Base-by-base conservation (phyloP, 139 green algal genomes). In the Dunaliella sp. region DNA sequence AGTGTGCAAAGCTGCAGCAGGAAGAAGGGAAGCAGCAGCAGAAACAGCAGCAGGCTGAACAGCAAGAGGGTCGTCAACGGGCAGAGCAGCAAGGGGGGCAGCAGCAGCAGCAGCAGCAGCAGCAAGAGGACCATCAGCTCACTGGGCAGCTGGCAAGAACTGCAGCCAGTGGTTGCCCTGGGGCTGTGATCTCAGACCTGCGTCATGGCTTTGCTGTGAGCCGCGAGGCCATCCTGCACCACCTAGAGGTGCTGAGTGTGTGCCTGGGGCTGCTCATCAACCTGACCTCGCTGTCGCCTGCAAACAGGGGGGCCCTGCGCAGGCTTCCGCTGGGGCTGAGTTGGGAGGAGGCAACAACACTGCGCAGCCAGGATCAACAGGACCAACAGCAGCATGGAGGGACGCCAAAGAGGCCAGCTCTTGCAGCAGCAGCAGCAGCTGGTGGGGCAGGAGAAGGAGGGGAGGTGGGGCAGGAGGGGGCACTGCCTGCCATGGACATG, bases 231-330 rank as follows among this genome's bases (percentile, higher is more conserved):
- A 77, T 95, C 38, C 38, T 95, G 85, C 37, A 85, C 28, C 82
- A 84, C 30, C 38, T 91, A 26, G 88, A 94, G 59, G 33, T 91
- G 0, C 26, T 93, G 25, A 93, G 82, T 65, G 86, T 92, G 31
- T 81, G 81, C 1, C 81, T 97, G n/a, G 94, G 92, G 0, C 84
- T 96, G 84, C 89, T 96, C 7, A 96, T 96, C 85, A 97, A 97
- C 85, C 76, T 96, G 34, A 91, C 88, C 25, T 89, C 84, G 22
- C 36, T 59, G 0, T 80, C 85, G 30, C n/a, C 79, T 16, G 72
- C 0, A 73, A 87, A 90, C 87, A 80, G 80, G 35, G 48, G 34
- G 7, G 1, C 82, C 28, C 89, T 94, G 81, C 38, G 87, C 28
- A 32, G n/a, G 12, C 37, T 16, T 12, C 35, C 26, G 0, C 74